Percentiles rank a stretch among this genome's conserved stretches.
These are phyloP conservation scores for Cyclotella atomus DNA, from an alignment of 108 stramenopile genomes.

Conservation along the genomic window DNA sequence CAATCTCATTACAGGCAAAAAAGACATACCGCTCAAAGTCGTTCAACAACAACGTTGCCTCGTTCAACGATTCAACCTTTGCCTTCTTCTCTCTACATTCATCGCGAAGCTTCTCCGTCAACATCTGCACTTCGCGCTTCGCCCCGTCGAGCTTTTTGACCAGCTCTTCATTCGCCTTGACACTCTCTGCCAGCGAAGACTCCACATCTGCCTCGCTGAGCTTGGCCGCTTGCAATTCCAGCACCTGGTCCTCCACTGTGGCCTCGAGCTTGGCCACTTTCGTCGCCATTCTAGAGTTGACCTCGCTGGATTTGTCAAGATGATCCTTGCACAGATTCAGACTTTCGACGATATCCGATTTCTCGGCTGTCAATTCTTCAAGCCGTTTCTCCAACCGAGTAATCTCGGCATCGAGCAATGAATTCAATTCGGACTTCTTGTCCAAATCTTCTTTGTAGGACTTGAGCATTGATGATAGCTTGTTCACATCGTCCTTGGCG, in stretches of 20 bases:
- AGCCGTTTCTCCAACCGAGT: conserved; percentile 1
- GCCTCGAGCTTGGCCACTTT: conserved; percentile 37
- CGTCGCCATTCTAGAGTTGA: conserved; percentile 22
- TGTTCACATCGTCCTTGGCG: neutral
- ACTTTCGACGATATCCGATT: neutral
- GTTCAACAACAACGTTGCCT: conserved; percentile 13
- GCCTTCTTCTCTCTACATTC: conserved; percentile 8
- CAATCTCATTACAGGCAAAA: neutral
- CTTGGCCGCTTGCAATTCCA: conserved; percentile 47
- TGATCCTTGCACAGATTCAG: conserved; percentile 22
- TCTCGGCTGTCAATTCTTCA: conserved; percentile 6
- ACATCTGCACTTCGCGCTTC: conserved; percentile 9
- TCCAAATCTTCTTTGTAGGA: conserved; percentile 9
- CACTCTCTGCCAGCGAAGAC: conserved; percentile 24
- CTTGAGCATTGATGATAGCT: neutral
- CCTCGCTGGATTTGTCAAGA: conserved; percentile 18
- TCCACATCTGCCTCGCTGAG: conserved; percentile 51
- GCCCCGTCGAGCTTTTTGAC: conserved; percentile 6
- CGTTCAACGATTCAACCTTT: conserved; percentile 26
- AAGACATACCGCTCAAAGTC: conserved; percentile 6
- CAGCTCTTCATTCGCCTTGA: conserved; percentile 20
- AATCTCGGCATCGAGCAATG: conserved; percentile 7
- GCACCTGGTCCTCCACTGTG: conserved; percentile 33
- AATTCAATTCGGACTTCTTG: conserved; percentile 5
- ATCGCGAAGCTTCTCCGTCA: conserved; percentile 17